A percentile compares a stretch with the other conserved stretches of the same genome.
Conservation (phyloP, 306 rosid species). For the Corylus americana region DNA sequence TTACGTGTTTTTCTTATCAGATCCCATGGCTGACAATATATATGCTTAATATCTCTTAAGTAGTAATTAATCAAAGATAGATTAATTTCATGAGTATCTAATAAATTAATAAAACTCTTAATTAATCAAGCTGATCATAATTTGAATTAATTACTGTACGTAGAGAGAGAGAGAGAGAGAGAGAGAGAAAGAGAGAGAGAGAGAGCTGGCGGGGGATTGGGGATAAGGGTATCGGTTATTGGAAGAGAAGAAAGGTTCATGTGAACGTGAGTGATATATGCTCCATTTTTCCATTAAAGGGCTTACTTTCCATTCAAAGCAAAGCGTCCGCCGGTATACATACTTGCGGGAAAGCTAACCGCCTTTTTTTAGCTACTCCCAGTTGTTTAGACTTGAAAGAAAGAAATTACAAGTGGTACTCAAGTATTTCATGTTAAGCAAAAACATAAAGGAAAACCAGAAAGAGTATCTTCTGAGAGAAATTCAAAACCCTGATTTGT, state of each 20-base stretch:
- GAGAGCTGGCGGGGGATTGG: constrained; percentile 43
- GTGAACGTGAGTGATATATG: constrained; percentile 12
- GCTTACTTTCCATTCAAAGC: constrained; percentile 53
- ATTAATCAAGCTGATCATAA: neutral
- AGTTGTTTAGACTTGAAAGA: constrained; percentile 31
- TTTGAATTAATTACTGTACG: no score
- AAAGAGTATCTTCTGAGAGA: constrained; percentile 33
- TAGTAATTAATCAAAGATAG: neutral
- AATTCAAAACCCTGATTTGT: constrained; percentile 54
- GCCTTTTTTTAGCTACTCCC: constrained; percentile 28
- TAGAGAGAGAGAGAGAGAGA: constrained; percentile 21
- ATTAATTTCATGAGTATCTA: neutral
- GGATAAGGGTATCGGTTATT: constrained; percentile 36
- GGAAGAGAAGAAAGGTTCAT: constrained; percentile 45
- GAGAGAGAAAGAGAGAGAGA: constrained; percentile 25
- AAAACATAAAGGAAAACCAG: neutral
- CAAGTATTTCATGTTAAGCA: constrained; percentile 25
- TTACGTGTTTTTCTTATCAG: constrained; percentile 11
- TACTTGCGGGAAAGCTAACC: constrained; percentile 57
- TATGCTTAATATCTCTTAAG: neutral
- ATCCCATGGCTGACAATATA: neutral
- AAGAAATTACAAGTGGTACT: neutral
- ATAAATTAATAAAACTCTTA: neutral
- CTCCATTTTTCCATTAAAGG: neutral
- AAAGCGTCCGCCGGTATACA: constrained; percentile 42